phyloP scores from a whole-genome alignment of 495 filamentous ascomycete genomes.

The Neurospora cerealis region DNA sequence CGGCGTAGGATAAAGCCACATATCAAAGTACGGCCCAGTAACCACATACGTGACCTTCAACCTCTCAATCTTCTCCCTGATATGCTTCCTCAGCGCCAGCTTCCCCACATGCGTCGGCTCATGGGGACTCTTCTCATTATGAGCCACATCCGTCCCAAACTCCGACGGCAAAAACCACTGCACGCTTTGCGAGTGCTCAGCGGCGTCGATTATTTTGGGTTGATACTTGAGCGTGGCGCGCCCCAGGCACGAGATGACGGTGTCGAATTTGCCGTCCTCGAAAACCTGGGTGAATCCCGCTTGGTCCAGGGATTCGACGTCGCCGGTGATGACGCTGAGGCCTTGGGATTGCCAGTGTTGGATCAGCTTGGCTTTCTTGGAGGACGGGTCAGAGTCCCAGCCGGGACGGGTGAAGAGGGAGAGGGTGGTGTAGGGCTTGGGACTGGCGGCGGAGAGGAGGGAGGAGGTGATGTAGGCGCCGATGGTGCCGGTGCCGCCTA shows the following conservation, averaged over 20 bases:
- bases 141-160: constrained; percentile 67
- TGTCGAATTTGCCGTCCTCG: constrained; percentile 43
- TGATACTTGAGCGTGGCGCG: constrained; percentile 48
- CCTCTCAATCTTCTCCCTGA: constrained; percentile 37
- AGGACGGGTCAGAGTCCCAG: constrained; percentile 26
- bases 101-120: constrained; percentile 66
- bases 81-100: constrained; percentile 50
- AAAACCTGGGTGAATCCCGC: constrained; percentile 43
- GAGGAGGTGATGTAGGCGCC: constrained; percentile 53
- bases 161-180: constrained; percentile 64
- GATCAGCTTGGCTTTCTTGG: constrained; percentile 37
- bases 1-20: constrained; percentile 41
- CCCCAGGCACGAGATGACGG: constrained; percentile 55
- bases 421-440: constrained; percentile 40
- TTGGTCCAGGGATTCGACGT: constrained; percentile 36
- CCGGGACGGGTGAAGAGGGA: constrained; percentile 52
- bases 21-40: constrained; percentile 61
- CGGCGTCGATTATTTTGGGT: constrained; percentile 48
- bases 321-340: constrained; percentile 49
- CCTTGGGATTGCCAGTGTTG: constrained; percentile 38
- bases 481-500: constrained; percentile 62
- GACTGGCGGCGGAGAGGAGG: constrained; percentile 34
- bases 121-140: constrained; percentile 40
- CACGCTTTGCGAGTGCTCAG: constrained; percentile 43
- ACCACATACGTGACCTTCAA: constrained; percentile 59